Base-by-base conservation (phyloP, 148 eudicot genomes). In the Heliamphora exappendiculata region DNA sequence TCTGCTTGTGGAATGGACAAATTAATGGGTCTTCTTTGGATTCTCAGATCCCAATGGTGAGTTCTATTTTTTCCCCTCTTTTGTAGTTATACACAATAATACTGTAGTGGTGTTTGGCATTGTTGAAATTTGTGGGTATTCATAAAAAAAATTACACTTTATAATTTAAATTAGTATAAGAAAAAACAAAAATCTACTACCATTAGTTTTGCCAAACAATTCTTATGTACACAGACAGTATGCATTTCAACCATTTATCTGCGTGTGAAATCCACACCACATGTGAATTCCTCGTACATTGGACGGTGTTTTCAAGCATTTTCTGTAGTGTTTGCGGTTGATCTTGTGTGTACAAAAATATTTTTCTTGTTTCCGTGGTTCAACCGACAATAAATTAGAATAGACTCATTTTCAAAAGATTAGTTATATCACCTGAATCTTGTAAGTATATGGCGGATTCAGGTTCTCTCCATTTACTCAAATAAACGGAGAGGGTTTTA, bases 11-110 rank as follows among this genome's bases (percentile, higher is more conserved):
- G 77, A 74, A 75, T 70, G 76, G 53, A 67, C 51, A 33, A 69
- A 50, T 76, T n/a, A n/a, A n/a, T n/a, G n/a, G 72, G 28, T 42
- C 22, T 14, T n/a, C 7, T 41, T 51, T 36, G 72, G 41, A 50
- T 42, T 41, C 37, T 54, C 77, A 90, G 94, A 90, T 84, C 94
- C 94, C 45, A 90, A 90, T 73, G 94, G 91, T 88, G 69, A 82
- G 90, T 75, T 73, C 17, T 45, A 17, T 29, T 71, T 14, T 4
- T 17, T 31, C 12, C 1, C 41, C 17, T 42, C 19, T n/a, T 22
- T 22, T 2, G 22, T 7, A 47, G 1, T 34, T n/a, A n/a, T n/a
- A n/a, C n/a, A n/a, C n/a, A n/a, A n/a, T n/a, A n/a, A n/a, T n/a
- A n/a, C n/a, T n/a, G n/a, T n/a, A n/a, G n/a, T n/a, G n/a, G n/a